phyloP scores from a whole-genome alignment of 306 rosid species.

The Trichosanthes cucumerina region DNA sequence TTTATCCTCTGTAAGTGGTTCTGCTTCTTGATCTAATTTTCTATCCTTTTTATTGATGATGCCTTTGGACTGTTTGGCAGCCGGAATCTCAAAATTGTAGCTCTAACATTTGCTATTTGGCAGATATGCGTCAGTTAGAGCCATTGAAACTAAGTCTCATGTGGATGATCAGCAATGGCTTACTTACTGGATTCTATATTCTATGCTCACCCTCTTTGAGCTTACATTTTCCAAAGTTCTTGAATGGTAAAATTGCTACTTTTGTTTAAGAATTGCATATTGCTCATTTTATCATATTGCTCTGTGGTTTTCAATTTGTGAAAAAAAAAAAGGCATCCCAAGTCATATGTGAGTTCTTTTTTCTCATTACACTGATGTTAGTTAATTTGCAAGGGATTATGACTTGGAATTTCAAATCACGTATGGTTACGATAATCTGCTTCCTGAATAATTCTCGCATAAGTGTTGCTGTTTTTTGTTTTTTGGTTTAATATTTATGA shows the following conservation, averaged over 20 bases:
- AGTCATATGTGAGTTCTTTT: background rate
- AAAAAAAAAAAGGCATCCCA: background rate
- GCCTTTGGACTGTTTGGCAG: background rate
- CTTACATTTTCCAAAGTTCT: conserved; percentile 75
- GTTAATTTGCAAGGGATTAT: background rate
- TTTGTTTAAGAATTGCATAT: background rate
- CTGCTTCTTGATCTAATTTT: background rate
- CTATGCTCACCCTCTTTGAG: conserved; percentile 84
- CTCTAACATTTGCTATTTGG: conserved; percentile 11
- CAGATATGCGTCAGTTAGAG: conserved; percentile 87
- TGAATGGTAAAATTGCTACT: conserved; percentile 52
- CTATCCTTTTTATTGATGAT: background rate
- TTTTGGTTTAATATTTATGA: background rate
- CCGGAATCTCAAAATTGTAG: conserved; percentile 7
- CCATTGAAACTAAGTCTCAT: conserved; percentile 78
- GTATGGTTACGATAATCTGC: background rate
- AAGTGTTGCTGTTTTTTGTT: background rate
- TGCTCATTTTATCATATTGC: background rate
- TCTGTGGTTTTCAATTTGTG: background rate
- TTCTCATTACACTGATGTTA: background rate
- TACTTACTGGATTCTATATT: conserved; percentile 92
- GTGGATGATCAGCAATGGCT: conserved; percentile 97
- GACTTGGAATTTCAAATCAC: background rate
- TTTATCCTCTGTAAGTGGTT: conserved; percentile 81
- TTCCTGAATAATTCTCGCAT: background rate